phyloP scores from a whole-genome alignment of 75 land plant species.

The Cryptomeria japonica region DNA sequence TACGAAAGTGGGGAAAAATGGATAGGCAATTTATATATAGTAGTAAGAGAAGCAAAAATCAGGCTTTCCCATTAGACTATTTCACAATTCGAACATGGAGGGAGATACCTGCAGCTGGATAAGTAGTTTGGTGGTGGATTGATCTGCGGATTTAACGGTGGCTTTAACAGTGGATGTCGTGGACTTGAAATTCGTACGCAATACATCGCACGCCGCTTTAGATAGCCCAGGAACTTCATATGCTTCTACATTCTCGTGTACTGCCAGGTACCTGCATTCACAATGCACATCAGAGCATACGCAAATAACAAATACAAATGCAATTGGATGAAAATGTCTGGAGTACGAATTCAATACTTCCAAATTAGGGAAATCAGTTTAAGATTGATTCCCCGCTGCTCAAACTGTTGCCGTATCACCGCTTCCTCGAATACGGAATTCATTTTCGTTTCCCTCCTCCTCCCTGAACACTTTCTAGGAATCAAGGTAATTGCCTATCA shows the following conservation, averaged over 20 bases:
- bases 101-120: constrained; percentile 67
- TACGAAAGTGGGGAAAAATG: too few relatives aligned
- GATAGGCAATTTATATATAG: too few relatives aligned
- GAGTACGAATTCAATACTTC: constrained; percentile 43
- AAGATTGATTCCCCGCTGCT: constrained; percentile 49
- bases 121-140: constrained; percentile 84
- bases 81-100: not conserved
- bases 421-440: constrained; percentile 70
- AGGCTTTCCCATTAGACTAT: not conserved
- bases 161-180: constrained; percentile 61
- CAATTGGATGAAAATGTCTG: not conserved
- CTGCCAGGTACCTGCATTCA: constrained; percentile 49
- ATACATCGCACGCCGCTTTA: constrained; percentile 47
- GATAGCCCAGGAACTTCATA: constrained; percentile 82
- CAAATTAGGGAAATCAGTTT: constrained; percentile 69
- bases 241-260: constrained; percentile 45
- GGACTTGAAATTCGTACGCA: constrained; percentile 68
- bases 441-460: not conserved
- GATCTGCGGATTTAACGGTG: constrained; percentile 55
- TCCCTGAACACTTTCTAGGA: too few relatives aligned
- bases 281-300: not conserved
- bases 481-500: too few relatives aligned
- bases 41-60: not conserved
- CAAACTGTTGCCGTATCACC: constrained; percentile 49
- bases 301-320: not conserved